Evolutionary conservation across 169 alveolate species (phyloP).

Genomic region (Plasmodium cynomolgi): DNA sequence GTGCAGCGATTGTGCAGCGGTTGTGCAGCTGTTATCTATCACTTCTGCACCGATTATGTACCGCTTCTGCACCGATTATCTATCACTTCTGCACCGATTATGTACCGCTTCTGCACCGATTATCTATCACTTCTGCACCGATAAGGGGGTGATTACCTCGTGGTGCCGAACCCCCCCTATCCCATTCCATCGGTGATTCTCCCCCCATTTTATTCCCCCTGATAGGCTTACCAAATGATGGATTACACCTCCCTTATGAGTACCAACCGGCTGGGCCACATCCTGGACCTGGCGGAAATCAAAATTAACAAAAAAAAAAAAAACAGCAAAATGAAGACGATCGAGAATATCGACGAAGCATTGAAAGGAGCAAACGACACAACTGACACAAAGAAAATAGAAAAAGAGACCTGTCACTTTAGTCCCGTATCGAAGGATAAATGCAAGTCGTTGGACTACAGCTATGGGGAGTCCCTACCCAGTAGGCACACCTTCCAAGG

Average conservation of each 20-base stretch:
- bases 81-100: not conserved
- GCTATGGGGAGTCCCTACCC: not conserved
- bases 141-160: not conserved
- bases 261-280: constrained; percentile 77
- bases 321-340: constrained; percentile 6
- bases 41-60: too few relatives aligned
- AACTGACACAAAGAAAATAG: constrained; percentile 2
- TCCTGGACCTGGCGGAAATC: constrained; percentile 77
- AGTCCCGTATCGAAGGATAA: not conserved
- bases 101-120: not conserved
- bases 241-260: constrained; percentile 79
- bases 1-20: too few relatives aligned
- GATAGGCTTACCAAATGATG: constrained; percentile 77
- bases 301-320: constrained; percentile 52
- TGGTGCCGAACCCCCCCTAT: too few relatives aligned
- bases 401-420: not conserved
- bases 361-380: not conserved
- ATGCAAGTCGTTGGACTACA: not conserved
- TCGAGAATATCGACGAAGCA: constrained; percentile 33
- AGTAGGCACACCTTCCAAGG: not conserved
- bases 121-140: not conserved
- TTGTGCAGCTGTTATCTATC: too few relatives aligned
- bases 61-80: too few relatives aligned
- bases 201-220: not conserved
- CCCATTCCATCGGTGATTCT: not conserved